These are phyloP conservation scores for Otatea glauca DNA, from an alignment of 176 grass and related monocot species.

Conservation along the genomic window DNA sequence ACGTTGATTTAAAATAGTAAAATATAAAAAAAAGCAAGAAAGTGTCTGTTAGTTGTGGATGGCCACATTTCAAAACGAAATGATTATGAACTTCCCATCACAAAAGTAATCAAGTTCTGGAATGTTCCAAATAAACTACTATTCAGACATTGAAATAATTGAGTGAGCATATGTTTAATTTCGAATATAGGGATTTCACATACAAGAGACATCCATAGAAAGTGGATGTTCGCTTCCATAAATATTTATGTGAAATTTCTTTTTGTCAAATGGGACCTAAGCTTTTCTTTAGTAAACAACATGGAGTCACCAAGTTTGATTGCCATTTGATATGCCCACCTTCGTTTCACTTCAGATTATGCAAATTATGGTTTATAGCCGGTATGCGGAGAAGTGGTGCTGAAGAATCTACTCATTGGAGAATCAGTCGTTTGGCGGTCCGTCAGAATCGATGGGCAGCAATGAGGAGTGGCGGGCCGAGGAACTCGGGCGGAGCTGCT, in stretches of 20 bases:
- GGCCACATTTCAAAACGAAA: background rate
- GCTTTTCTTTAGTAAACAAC: background rate
- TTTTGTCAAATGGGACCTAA: background rate
- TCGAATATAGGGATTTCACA: background rate
- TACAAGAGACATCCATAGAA: background rate
- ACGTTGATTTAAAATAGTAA: background rate
- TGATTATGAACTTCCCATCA: background rate
- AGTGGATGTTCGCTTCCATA: background rate
- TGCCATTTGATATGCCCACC: background rate
- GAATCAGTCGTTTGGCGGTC: too few species aligned
- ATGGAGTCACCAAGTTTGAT: conserved; percentile 8
- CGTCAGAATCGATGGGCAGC: too few species aligned
- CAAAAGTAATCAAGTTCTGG: background rate
- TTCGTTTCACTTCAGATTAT: too few species aligned
- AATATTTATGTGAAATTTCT: background rate
- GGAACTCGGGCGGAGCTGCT: too few species aligned
- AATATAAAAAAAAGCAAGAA: background rate
- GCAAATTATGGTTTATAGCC: too few species aligned
- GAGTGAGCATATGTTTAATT: background rate
- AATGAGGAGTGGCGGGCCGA: too few species aligned
- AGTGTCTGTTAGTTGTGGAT: background rate
- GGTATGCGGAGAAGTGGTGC: too few species aligned
- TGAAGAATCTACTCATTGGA: too few species aligned
- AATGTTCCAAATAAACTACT: background rate
- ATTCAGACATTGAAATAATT: background rate